Percentiles rank a stretch among this genome's conserved stretches.
Conservation (phyloP, 495 filamentous ascomycete genomes). For the Friedmanniomyces endolithicus region DNA sequence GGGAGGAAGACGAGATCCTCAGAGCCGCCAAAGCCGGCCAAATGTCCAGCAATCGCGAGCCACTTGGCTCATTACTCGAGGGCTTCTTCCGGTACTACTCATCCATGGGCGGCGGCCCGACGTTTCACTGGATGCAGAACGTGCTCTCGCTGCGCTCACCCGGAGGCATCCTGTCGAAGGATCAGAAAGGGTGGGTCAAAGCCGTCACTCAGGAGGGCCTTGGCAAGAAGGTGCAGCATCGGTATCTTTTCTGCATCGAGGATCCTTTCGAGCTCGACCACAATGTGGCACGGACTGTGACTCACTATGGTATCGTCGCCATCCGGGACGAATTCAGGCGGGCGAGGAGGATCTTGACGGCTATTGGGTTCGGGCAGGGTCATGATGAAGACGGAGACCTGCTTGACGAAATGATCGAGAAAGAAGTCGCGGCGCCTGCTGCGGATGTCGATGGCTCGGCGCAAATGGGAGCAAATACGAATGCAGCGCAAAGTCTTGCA, state of each 20-base stretch:
- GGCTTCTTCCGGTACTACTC: constrained; percentile 80
- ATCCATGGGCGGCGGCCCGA: constrained; percentile 33
- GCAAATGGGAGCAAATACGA: neutral
- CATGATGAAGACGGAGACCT: constrained; percentile 24
- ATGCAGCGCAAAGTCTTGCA: neutral
- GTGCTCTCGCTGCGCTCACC: constrained; percentile 58
- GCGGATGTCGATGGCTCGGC: neutral
- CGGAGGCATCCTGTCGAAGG: constrained; percentile 55
- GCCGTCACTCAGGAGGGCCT: constrained; percentile 44
- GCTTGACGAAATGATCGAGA: constrained; percentile 26
- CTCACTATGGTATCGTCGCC: constrained; percentile 55
- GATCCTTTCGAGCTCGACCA: constrained; percentile 77
- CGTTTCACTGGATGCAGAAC: constrained; percentile 58
- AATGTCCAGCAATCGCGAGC: constrained; percentile 47
- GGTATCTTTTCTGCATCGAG: constrained; percentile 78
- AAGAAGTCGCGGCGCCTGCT: neutral
- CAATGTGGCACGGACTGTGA: constrained; percentile 73
- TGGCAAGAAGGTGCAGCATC: constrained; percentile 52
- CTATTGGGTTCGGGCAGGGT: constrained; percentile 18
- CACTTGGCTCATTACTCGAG: constrained; percentile 51
- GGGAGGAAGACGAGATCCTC: constrained; percentile 50
- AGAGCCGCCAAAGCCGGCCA: constrained; percentile 37
- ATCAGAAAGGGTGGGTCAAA: constrained; percentile 63
- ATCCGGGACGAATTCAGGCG: constrained; percentile 72
- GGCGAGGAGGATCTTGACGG: constrained; percentile 50